These are phyloP conservation scores for Pythium aristosporum DNA, from an alignment of 352 stramenopile species.

Conservation along the genomic window DNA sequence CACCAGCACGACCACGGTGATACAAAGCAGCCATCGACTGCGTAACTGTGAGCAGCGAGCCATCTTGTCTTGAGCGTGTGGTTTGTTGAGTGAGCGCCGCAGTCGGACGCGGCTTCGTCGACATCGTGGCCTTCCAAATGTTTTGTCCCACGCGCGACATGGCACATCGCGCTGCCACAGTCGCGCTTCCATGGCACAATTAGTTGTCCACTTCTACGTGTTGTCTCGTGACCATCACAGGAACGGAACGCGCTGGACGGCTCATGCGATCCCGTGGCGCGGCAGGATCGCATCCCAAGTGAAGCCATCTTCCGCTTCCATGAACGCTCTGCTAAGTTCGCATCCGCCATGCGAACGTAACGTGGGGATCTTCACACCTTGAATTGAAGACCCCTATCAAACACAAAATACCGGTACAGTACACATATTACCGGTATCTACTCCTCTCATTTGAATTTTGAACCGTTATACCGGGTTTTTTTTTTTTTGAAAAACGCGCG, in stretches of 20 bases:
- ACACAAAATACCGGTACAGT: neutral
- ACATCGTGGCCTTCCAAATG: neutral
- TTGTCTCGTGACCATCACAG: neutral
- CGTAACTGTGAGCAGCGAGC: neutral
- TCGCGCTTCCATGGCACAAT: neutral
- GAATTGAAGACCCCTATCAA: neutral
- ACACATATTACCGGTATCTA: neutral
- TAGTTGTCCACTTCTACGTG: neutral
- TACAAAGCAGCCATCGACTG: neutral
- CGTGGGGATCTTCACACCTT: neutral
- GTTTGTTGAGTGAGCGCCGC: neutral
- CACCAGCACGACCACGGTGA: neutral
- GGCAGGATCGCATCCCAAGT: neutral
- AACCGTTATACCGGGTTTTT: neutral
- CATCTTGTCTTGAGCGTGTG: neutral
- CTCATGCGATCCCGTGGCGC: neutral
- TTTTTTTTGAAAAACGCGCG: constrained; percentile 6
- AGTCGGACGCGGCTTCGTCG: neutral
- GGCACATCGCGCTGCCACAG: neutral
- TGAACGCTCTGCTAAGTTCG: neutral
- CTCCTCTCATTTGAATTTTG: constrained; percentile 6
- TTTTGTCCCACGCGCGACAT: constrained; percentile 5
- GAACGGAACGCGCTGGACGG: neutral
- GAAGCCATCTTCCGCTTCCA: constrained; percentile 3
- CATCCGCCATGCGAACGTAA: neutral